These are phyloP conservation scores for Colletotrichum tropicale DNA, from an alignment of 2,329 filamentous ascomycete species.

Conservation along the genomic window DNA sequence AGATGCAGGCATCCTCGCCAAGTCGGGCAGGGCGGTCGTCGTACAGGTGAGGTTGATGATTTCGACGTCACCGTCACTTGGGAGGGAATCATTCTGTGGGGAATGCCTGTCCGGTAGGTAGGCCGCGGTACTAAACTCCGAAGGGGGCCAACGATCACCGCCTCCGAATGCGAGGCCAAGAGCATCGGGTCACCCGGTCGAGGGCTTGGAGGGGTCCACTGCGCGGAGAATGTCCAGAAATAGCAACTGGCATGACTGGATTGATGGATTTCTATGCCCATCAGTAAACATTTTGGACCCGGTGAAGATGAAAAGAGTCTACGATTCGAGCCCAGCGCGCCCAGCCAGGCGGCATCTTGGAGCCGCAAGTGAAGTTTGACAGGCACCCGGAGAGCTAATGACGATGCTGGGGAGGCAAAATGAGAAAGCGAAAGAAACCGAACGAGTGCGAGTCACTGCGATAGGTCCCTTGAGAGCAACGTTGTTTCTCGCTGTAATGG, in stretches of 20 bases:
- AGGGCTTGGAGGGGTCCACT: not conserved
- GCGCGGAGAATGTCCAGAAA: not conserved
- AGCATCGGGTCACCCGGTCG: not conserved
- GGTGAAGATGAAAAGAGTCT: not conserved
- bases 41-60: not conserved
- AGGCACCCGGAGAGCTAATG: not conserved
- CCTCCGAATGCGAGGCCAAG: not conserved
- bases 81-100: not conserved
- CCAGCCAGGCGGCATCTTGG: not conserved
- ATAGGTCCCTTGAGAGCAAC: not conserved
- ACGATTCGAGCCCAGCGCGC: not conserved
- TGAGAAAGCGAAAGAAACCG: not conserved
- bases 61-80: slow-evolving; percentile 11
- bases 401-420: not conserved
- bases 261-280: not conserved
- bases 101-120: slow-evolving; percentile 4
- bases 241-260: not conserved
- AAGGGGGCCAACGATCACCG: not conserved
- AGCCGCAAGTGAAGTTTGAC: not conserved
- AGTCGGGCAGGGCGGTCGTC: not conserved
- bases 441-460: not conserved
- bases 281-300: not conserved
- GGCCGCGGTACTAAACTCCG: not conserved
- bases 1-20: not conserved
- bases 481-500: not conserved